These are phyloP conservation scores for Dalbergia cultrata DNA, from an alignment of 306 rosid genomes.

Conservation along the genomic window DNA sequence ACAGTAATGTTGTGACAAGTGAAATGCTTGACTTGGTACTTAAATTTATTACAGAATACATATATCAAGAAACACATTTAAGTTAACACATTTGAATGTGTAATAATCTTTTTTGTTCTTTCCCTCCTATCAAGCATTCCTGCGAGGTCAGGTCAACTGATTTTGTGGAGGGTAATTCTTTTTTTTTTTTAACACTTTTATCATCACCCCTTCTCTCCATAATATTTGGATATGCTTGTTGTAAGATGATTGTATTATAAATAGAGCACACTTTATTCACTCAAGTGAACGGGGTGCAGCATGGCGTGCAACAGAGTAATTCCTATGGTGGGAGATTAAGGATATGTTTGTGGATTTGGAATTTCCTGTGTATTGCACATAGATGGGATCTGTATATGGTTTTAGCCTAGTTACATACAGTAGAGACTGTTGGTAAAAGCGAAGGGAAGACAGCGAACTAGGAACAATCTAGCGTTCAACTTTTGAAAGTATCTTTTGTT, in stretches of 20 bases:
- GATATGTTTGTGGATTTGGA: neutral
- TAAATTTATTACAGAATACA: conserved; percentile 74
- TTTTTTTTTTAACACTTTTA: neutral
- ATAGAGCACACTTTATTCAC: conserved; percentile 11
- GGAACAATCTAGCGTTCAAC: neutral
- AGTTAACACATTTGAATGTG: conserved; percentile 58
- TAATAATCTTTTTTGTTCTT: conserved; percentile 47
- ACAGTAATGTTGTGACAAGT: conserved; percentile 65
- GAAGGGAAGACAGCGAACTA: neutral
- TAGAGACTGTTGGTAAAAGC: neutral
- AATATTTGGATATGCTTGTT: conserved; percentile 39
- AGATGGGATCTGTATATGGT: neutral
- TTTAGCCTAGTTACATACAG: neutral
- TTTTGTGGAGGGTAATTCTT: conserved; percentile 13
- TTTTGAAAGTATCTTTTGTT: neutral
- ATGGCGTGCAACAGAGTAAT: neutral
- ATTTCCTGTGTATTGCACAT: neutral
- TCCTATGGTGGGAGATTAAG: no score
- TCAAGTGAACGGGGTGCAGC: conserved; percentile 9
- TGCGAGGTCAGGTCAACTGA: conserved; percentile 26
- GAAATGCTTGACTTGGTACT: conserved; percentile 73
- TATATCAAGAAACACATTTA: conserved; percentile 61
- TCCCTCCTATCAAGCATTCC: conserved; percentile 34
- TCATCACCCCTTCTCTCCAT: neutral
- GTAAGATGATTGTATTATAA: conserved; percentile 39